Percentiles rank a stretch among this genome's conserved stretches.
These are phyloP conservation scores for Yamadazyma philogaea DNA, from an alignment of 805 yeast species.

Conservation along the genomic window DNA sequence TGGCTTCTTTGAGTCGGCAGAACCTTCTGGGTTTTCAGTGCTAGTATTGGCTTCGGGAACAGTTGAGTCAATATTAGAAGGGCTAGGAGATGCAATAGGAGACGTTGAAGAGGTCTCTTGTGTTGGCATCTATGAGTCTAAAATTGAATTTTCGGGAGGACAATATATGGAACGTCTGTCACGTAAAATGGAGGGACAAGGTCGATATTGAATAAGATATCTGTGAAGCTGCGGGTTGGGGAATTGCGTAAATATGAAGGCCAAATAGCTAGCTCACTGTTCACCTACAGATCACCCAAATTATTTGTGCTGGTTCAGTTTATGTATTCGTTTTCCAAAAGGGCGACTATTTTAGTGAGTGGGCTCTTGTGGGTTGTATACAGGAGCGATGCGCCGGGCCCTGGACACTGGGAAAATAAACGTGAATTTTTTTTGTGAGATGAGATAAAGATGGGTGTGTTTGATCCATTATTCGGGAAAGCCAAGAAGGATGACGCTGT, in stretches of 20 bases:
- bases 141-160: background rate
- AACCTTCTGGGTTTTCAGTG: background rate
- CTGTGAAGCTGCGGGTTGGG: background rate
- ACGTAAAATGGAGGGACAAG: background rate
- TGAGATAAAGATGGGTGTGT: conserved; percentile 31
- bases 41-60: background rate
- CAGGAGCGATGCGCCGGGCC: conserved; percentile 6
- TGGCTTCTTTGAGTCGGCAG: background rate
- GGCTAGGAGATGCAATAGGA: conserved; percentile 1
- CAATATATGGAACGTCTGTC: background rate
- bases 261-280: background rate
- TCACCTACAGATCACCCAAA: background rate
- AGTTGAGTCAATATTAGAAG: background rate
- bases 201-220: too few species aligned
- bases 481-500: conserved; percentile 28
- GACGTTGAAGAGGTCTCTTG: conserved; percentile 2
- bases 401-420: background rate
- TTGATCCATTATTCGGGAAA: conserved; percentile 32
- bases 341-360: conserved; percentile 3
- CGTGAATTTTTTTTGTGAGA: conserved; percentile 14
- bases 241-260: background rate
- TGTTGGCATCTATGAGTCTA: conserved; percentile 1
- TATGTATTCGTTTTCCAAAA: conserved; percentile 2
- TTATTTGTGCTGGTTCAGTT: background rate
- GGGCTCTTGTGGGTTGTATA: conserved; percentile 2